Percentiles rank a stretch among this genome's conserved stretches.
Conservation (phyloP, 768 basidiomycete species). For the Calocera cornea region DNA sequence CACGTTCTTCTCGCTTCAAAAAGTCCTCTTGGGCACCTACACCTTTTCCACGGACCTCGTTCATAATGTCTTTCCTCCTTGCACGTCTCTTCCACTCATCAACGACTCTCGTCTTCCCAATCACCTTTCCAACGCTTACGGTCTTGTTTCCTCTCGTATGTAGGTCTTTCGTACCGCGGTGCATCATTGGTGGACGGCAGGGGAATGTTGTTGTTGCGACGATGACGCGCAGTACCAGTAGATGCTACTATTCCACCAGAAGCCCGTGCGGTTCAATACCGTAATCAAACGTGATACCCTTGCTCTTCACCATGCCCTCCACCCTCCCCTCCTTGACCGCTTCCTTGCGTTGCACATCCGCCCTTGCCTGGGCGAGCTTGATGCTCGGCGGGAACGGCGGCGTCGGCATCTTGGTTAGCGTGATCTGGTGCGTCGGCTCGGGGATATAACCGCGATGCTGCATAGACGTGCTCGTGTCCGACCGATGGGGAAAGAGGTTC, state of each 20-base stretch:
- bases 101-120: neutral
- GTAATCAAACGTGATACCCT: slow-evolving; percentile 1
- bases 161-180: neutral
- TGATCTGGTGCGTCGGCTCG: neutral
- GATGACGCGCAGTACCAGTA: neutral
- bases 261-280: slow-evolving; percentile 5
- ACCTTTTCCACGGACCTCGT: neutral
- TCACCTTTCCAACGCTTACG: neutral
- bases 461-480: neutral
- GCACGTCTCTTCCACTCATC: slow-evolving; percentile 2
- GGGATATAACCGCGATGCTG: neutral
- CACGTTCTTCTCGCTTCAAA: neutral
- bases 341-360: neutral
- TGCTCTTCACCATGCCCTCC: neutral
- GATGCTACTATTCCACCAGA: slow-evolving; percentile 1
- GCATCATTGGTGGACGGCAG: neutral
- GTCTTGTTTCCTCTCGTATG: neutral
- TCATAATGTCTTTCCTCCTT: slow-evolving; percentile 1
- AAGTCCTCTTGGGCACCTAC: neutral
- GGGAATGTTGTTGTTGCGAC: neutral
- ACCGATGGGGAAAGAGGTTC: neutral
- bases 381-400: neutral
- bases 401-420: neutral
- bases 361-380: neutral
- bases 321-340: neutral